Base-by-base conservation (phyloP, 139 green algal genomes). In the Coelastrella sp. region DNA sequence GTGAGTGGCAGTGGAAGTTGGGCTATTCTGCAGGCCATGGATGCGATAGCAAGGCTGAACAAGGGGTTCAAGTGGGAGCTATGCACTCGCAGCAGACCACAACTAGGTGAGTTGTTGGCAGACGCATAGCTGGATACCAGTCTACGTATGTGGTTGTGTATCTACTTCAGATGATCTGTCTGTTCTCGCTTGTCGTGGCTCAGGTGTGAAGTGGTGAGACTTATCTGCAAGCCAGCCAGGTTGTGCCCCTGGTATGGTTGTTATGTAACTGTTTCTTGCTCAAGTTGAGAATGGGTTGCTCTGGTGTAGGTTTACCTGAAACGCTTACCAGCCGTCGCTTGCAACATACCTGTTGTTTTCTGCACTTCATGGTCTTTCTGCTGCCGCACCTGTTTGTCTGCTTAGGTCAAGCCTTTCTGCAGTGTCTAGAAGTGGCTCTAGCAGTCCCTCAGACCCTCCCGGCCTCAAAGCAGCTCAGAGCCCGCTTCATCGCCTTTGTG, bases 41-140 rank as follows among this genome's bases (percentile, higher is more conserved):
- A 98, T 71, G 94, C 90, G 3, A 85, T 96, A 7, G 89, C 88
- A 1, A 88, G 95, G 43, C 59, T 97, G 50, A 95, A 84, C 81
- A 98, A 97, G 84, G 95, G 95, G 27, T 96, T 98, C 90, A 89
- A 85, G 23, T 79, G 87, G 6, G 84, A 91, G 23, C 79, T 96
- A 5, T 90, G 88, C 73, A 95, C 87, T 0, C 72, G 86, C 51
- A 73, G 57, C 6, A 82, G 94, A 34, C 94, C 94, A 25, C 84
- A 92, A 64, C 71, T 98, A 37, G 95, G 92, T 87, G 77, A 63
- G 79, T 69, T 66, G 32, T 19, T 40, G 25, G 38, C 38, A 27
- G 25, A 40, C 0, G 2, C 13, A 57, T 2, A 57, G 48, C 48
- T 57, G n/a, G n/a, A n/a, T n/a, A n/a, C n/a, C n/a, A n/a, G n/a